Evolutionary conservation across 1,139 yeast species (phyloP).

Genomic region (Sugiyamaella xylanicola): DNA sequence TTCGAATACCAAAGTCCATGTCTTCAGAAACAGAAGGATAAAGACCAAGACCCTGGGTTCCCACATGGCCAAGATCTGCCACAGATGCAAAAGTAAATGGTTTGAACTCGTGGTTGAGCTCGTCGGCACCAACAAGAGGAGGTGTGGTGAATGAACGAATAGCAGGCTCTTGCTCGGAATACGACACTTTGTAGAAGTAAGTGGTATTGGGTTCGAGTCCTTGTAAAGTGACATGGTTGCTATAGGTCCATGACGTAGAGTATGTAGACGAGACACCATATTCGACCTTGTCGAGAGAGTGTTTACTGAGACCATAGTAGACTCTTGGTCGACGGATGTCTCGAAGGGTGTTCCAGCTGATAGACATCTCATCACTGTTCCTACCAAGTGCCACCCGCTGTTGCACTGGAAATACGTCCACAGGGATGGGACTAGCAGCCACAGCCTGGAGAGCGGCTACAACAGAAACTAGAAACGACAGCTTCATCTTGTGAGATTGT

Average conservation of each 20-base stretch:
- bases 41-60: slow-evolving; percentile 32
- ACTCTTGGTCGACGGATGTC: slow-evolving; percentile 31
- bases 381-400: slow-evolving; percentile 27
- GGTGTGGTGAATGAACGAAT: slow-evolving; percentile 32
- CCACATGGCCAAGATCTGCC: slow-evolving; percentile 38
- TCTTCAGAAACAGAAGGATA: slow-evolving; percentile 27
- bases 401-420: slow-evolving; percentile 23
- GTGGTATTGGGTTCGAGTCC: slow-evolving; percentile 35
- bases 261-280: slow-evolving; percentile 36
- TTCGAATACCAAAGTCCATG: slow-evolving; percentile 23
- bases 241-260: slow-evolving; percentile 37
- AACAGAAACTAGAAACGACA: neutral
- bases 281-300: slow-evolving; percentile 28
- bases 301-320: slow-evolving; percentile 31
- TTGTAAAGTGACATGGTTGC: slow-evolving; percentile 37
- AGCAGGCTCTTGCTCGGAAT: slow-evolving; percentile 19
- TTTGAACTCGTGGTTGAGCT: slow-evolving; percentile 22
- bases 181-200: slow-evolving; percentile 36
- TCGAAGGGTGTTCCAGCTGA: slow-evolving; percentile 33
- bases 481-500: neutral
- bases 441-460: neutral
- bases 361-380: slow-evolving; percentile 22
- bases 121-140: slow-evolving; percentile 21
- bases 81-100: slow-evolving; percentile 35
- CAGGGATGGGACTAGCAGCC: slow-evolving; percentile 22